Evolutionary conservation across 495 filamentous ascomycete species (phyloP).

Genomic region (Daldinia decipiens): DNA sequence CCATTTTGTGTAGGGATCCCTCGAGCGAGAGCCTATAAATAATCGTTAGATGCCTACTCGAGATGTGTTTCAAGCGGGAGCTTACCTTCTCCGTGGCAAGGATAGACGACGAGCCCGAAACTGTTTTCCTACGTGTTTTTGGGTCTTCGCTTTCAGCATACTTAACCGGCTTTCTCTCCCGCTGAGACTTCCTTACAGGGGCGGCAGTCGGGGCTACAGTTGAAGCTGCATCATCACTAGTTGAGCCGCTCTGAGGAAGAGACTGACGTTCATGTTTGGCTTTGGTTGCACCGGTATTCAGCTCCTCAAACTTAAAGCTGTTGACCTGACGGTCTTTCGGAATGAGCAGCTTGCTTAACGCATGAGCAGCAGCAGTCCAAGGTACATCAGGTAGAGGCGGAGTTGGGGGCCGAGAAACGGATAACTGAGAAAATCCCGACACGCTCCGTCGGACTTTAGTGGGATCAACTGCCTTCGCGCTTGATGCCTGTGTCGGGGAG

Average conservation of each 20-base stretch:
- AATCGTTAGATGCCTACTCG: conserved; percentile 14
- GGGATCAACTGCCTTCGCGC: conserved; percentile 49
- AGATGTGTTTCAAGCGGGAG: neutral
- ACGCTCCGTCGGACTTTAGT: conserved; percentile 45
- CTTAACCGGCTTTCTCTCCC: conserved; percentile 72
- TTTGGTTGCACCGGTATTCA: conserved; percentile 72
- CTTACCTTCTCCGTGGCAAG: conserved; percentile 60
- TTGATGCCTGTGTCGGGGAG: conserved; percentile 58
- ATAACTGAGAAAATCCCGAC: conserved; percentile 36
- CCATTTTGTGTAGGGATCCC: conserved; percentile 52
- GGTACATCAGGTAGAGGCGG: conserved; percentile 79
- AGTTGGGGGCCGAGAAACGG: conserved; percentile 55
- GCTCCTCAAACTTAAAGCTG: conserved; percentile 79
- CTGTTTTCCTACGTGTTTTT: conserved; percentile 71
- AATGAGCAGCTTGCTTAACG: conserved; percentile 84
- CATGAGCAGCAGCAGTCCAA: conserved; percentile 83
- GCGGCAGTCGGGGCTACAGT: conserved; percentile 53
- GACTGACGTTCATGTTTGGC: conserved; percentile 71
- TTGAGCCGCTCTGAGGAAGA: conserved; percentile 45
- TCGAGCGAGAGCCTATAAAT: conserved; percentile 49
- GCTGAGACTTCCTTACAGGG: conserved; percentile 73
- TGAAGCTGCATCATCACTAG: conserved; percentile 47
- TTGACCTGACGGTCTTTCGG: conserved; percentile 74
- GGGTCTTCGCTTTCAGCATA: conserved; percentile 65
- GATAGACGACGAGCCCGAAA: conserved; percentile 64